Conservation (phyloP, 768 basidiomycete species). For the Coprinopsis strossmayeri region DNA sequence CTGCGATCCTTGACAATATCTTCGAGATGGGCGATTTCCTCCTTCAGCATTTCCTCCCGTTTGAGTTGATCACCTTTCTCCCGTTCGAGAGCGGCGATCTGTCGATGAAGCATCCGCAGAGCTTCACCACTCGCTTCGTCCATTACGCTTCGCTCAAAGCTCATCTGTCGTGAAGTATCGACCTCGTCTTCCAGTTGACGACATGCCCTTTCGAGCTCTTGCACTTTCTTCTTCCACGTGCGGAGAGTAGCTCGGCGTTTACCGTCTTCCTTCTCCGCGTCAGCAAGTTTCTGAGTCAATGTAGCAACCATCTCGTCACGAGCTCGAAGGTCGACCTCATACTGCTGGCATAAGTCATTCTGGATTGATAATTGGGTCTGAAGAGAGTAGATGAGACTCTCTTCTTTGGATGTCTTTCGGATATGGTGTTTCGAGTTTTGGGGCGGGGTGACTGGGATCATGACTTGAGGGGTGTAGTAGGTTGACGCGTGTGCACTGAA, state of each 20-base stretch:
- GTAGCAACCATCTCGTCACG: constrained; percentile 67
- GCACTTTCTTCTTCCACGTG: constrained; percentile 72
- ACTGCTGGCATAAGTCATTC: constrained; percentile 69
- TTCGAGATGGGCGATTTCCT: constrained; percentile 45
- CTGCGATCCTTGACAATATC: constrained; percentile 37
- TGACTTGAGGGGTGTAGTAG: constrained; percentile 70
- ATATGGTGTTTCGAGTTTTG: constrained; percentile 35
- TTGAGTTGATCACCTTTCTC: constrained; percentile 48
- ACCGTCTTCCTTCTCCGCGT: constrained; percentile 55
- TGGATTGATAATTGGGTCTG: constrained; percentile 73
- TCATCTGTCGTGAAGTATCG: constrained; percentile 76
- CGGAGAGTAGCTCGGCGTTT: constrained; percentile 49
- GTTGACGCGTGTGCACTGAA: constrained; percentile 69
- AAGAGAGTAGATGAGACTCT: constrained; percentile 63
- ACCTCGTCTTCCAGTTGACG: constrained; percentile 79
- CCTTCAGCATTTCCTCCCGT: constrained; percentile 34
- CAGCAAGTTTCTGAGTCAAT: constrained; percentile 46
- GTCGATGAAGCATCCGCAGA: constrained; percentile 70
- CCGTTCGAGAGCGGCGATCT: constrained; percentile 70
- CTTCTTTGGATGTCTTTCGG: constrained; percentile 63
- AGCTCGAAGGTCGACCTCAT: constrained; percentile 66
- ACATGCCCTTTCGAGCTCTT: constrained; percentile 63
- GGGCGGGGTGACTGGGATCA: constrained; percentile 64
- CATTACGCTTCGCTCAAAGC: constrained; percentile 77
- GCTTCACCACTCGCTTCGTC: constrained; percentile 77